These are phyloP conservation scores for Violaceomyces palustris DNA, from an alignment of 1,284 basidiomycete genomes.

Conservation along the genomic window DNA sequence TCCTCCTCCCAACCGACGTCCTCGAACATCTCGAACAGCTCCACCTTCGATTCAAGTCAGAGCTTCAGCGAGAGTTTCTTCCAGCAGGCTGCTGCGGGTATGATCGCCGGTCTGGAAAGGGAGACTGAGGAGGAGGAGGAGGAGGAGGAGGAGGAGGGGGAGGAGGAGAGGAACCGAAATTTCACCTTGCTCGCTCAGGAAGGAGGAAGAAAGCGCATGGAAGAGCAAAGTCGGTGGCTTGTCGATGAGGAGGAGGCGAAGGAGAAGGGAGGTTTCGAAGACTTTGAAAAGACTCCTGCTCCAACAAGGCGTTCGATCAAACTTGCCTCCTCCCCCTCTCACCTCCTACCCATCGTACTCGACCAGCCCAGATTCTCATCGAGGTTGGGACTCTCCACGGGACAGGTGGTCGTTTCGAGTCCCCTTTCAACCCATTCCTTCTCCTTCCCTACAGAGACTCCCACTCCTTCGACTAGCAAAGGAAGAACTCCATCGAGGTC, in stretches of 20 bases:
- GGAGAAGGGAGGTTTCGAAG: background rate
- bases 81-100: conserved; percentile 32
- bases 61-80: conserved; percentile 46
- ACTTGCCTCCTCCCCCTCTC: too few species aligned
- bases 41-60: conserved; percentile 22
- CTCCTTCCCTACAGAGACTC: background rate
- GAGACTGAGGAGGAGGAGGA: too few species aligned
- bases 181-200: too few species aligned
- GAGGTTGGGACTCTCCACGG: background rate
- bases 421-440: background rate
- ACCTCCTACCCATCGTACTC: too few species aligned
- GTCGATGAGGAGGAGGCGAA: too few species aligned
- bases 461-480: background rate
- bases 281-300: too few species aligned
- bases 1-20: background rate
- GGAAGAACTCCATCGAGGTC: background rate
- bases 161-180: too few species aligned
- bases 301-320: too few species aligned
- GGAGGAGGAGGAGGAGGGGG: too few species aligned
- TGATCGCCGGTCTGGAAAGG: conserved; percentile 34
- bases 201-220: too few species aligned
- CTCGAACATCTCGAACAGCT: background rate
- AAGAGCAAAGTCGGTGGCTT: too few species aligned
- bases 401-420: background rate
- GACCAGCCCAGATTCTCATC: too few species aligned